Percentiles rank a stretch among this genome's conserved stretches.
Conservation (phyloP, 805 yeast genomes). For the Grigorovia yakushimaensis region DNA sequence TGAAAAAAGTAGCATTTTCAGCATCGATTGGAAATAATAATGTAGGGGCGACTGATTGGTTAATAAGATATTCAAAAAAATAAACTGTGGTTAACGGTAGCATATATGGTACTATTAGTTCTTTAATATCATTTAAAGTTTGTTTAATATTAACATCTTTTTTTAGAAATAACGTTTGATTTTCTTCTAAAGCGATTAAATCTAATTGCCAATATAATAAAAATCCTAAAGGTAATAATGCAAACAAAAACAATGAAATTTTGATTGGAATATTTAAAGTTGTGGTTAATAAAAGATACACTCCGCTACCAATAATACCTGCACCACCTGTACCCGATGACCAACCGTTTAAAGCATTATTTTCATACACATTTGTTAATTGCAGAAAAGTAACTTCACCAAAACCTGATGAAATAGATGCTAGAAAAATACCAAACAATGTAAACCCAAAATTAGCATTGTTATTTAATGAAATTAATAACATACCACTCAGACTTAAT, state of each 20-base stretch:
- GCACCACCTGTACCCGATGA: constrained; percentile 96
- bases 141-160: constrained; percentile 11
- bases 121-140: constrained; percentile 31
- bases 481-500: constrained; percentile 67
- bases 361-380: constrained; percentile 66
- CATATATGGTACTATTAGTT: constrained; percentile 59
- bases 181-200: not conserved
- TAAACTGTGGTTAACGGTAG: constrained; percentile 77
- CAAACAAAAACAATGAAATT: constrained; percentile 47
- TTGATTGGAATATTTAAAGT: constrained; percentile 47
- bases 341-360: constrained; percentile 65
- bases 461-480: constrained; percentile 35
- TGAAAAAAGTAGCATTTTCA: constrained; percentile 48
- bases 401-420: constrained; percentile 76
- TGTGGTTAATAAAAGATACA: constrained; percentile 64
- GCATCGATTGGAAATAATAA: constrained; percentile 59
- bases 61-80: constrained; percentile 75
- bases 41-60: constrained; percentile 89
- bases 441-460: constrained; percentile 28
- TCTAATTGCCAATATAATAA: constrained; percentile 29
- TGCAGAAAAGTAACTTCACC: constrained; percentile 88
- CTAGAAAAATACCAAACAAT: constrained; percentile 63
- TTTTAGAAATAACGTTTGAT: not conserved
- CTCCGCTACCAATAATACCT: constrained; percentile 73
- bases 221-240: constrained; percentile 46